A percentile compares a stretch with the other conserved stretches of the same genome.
These are phyloP conservation scores for Trypanosoma vivax DNA, from an alignment of 208 protist genomes.

Conservation along the genomic window DNA sequence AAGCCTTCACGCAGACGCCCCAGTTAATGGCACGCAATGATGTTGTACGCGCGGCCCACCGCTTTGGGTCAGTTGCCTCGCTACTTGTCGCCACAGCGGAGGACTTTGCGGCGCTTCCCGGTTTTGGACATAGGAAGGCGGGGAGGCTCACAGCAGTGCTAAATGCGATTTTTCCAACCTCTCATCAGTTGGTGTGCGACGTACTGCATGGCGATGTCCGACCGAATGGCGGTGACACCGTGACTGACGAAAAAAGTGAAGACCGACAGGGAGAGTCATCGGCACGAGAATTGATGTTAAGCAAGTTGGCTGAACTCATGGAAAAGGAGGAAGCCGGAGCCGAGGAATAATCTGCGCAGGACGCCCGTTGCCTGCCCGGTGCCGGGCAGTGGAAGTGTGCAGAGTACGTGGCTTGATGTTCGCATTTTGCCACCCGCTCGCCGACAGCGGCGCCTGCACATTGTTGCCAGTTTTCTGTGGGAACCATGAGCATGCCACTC, in stretches of 20 bases:
- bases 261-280: background rate
- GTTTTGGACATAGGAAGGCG: conserved; percentile 50
- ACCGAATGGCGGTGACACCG: background rate
- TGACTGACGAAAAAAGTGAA: background rate
- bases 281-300: conserved; percentile 27
- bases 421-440: background rate
- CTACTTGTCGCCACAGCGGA: conserved; percentile 33
- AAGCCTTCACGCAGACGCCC: conserved; percentile 68
- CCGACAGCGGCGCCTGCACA: background rate
- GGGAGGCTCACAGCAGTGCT: conserved; percentile 45
- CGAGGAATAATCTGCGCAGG: background rate
- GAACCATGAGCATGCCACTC: too few relatives aligned
- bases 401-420: background rate
- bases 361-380: background rate
- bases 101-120: conserved; percentile 31
- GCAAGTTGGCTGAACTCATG: conserved; percentile 14
- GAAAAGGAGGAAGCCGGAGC: conserved; percentile 22
- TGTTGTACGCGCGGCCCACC: conserved; percentile 52
- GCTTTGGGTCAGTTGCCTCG: conserved; percentile 44
- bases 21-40: conserved; percentile 57
- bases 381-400: too few relatives aligned
- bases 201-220: conserved; percentile 11
- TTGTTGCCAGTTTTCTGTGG: too few relatives aligned
- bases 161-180: conserved; percentile 42
- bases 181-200: conserved; percentile 30